Percentiles rank a stretch among this genome's conserved stretches.
Conservation (phyloP, 139 green algal species). For the Astrephomene gubernaculifera region DNA sequence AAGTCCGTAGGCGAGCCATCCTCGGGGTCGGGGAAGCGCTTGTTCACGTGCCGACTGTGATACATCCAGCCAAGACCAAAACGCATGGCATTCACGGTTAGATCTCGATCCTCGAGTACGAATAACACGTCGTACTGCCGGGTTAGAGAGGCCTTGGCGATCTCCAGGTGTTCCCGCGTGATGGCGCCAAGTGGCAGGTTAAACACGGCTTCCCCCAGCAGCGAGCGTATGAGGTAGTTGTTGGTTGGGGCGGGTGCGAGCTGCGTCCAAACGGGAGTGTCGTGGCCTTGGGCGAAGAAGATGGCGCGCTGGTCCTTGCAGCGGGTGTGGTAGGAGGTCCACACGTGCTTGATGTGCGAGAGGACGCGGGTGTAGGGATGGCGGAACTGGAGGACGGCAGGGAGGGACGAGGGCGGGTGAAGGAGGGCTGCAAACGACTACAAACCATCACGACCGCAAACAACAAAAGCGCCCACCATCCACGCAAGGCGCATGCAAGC, state of each 20-base stretch:
- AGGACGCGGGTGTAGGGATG: constrained; percentile 3
- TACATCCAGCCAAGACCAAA: constrained; percentile 21
- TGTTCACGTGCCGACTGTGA: neutral
- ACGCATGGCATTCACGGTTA: neutral
- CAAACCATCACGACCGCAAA: too few species aligned
- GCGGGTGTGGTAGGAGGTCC: neutral
- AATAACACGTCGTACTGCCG: constrained; percentile 43
- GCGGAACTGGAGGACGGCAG: constrained; percentile 1
- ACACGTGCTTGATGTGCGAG: constrained; percentile 25
- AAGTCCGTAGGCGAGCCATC: neutral
- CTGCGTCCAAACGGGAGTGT: neutral
- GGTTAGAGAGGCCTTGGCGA: neutral
- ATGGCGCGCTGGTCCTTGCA: neutral
- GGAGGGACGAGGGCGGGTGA: too few species aligned
- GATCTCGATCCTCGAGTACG: constrained; percentile 8
- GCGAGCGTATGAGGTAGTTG: constrained; percentile 35
- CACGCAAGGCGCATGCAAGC: neutral
- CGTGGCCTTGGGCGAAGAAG: neutral
- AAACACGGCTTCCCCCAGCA: constrained; percentile 38
- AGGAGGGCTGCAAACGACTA: too few species aligned
- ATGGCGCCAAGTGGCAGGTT: constrained; percentile 7
- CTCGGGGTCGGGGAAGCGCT: neutral
- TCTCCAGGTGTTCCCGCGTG: neutral
- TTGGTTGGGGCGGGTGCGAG: constrained; percentile 22
- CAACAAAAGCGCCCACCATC: neutral